Base-by-base conservation (phyloP, 2,329 filamentous ascomycete genomes). In the Fusarium veterinarium region DNA sequence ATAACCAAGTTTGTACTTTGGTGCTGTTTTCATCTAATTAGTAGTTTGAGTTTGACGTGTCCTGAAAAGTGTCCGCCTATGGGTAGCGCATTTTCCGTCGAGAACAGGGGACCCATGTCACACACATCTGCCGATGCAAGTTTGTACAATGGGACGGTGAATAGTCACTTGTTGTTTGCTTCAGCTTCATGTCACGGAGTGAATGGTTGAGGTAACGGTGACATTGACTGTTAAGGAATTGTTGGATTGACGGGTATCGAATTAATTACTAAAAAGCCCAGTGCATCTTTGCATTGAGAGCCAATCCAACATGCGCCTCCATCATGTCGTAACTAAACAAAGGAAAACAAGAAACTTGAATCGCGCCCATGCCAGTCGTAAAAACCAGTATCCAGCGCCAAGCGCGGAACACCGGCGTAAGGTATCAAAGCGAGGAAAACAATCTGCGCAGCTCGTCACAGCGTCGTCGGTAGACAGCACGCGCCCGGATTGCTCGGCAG, bases 211-310 rank as follows among this genome's bases (percentile, higher is more conserved):
- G 33, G 9, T 31, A 44, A 23, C n/a, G 8, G 13, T 19, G 31
- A 16, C 5, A 52, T n/a, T 31, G 57, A 72, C 45, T 60, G 57
- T 51, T 48, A 63, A 60, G 56, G 64, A 66, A 66, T 59, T 72
- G 69, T 77, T 77, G 75, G 75, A 77, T 77, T 77, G 75, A 77
- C 64, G 75, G 75, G 75, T 77, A 77, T 77, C 75, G 75, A 76
- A 74, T 73, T 75, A 76, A 77, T 75, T 69, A 77, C 69, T 77
- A 76, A 77, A 72, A 77, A 74, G 73, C 71, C 69, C 75, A 76
- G 41, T 73, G 71, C 69, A 59, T 67, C 65, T 65, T 75, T 70
- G 75, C 75, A 64, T 72, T 77, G 63, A 68, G 63, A 72, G 73
- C 67, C 73, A 73, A 76, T 67, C 73, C 75, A 76, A 66, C 64